These are phyloP conservation scores for Eleusine coracana DNA, from an alignment of 176 grass and related monocot species.

Conservation along the genomic window DNA sequence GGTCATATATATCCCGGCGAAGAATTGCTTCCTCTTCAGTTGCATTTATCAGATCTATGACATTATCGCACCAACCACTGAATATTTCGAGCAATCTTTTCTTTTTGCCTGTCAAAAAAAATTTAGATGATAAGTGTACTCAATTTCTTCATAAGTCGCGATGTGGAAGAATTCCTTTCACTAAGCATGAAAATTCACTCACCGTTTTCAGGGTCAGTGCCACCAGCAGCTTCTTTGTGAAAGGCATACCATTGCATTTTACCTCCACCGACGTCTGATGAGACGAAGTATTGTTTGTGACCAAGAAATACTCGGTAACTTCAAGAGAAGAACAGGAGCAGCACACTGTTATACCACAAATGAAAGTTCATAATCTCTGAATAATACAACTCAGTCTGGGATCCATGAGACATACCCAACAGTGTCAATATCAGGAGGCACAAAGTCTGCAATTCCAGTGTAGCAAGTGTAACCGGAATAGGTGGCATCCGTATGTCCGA, in stretches of 20 bases:
- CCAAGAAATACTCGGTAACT: constrained; percentile 97
- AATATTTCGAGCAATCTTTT: constrained; percentile 80
- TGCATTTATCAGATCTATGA: constrained; percentile 77
- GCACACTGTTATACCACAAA: constrained; percentile 10
- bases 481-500: constrained; percentile 68
- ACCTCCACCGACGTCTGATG: constrained; percentile 92
- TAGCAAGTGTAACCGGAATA: constrained; percentile 99
- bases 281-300: constrained; percentile 99
- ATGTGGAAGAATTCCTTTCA: constrained; percentile 19
- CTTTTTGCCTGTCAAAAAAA: constrained; percentile 65
- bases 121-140: constrained; percentile 12
- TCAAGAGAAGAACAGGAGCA: constrained; percentile 28
- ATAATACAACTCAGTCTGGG: constrained; percentile 1
- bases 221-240: constrained; percentile 88
- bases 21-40: constrained; percentile 88
- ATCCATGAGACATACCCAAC: constrained; percentile 72
- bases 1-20: constrained; percentile 92
- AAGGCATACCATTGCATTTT: constrained; percentile 99
- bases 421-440: constrained; percentile 94
- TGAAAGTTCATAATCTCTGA: constrained; percentile 4
- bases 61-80: constrained; percentile 93
- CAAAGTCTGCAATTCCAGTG: constrained; percentile 94
- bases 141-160: neutral
- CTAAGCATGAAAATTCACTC: constrained; percentile 24
- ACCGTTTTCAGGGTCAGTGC: constrained; percentile 88